These are phyloP conservation scores for Trichoderma arundinaceum DNA, from an alignment of 2,329 filamentous ascomycete species.

Conservation along the genomic window DNA sequence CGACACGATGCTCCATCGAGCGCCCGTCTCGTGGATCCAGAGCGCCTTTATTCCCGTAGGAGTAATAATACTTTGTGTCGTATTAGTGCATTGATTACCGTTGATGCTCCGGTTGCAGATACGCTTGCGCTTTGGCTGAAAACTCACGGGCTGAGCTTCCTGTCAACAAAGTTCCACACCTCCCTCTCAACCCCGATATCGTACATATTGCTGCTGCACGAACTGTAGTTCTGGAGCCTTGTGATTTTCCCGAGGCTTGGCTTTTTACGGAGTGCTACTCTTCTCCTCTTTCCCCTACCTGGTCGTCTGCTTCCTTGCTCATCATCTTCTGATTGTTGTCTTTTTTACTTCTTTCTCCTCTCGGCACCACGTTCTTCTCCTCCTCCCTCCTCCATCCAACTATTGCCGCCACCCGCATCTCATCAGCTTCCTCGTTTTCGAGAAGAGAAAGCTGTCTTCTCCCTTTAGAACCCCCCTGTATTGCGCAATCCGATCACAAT, in stretches of 20 bases:
- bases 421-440: background rate
- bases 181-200: slow-evolving; percentile 2
- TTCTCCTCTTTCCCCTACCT: background rate
- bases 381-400: background rate
- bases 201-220: slow-evolving; percentile 9
- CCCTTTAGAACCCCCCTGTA: slow-evolving; percentile 12
- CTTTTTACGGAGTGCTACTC: background rate
- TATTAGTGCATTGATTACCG: background rate
- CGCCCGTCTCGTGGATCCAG: slow-evolving; percentile 15
- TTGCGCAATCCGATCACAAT: slow-evolving; percentile 30
- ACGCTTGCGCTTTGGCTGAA: slow-evolving; percentile 2
- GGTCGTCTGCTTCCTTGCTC: background rate
- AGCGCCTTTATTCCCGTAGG: slow-evolving; percentile 20
- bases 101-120: background rate
- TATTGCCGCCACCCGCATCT: background rate
- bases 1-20: slow-evolving; percentile 23
- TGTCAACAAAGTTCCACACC: slow-evolving; percentile 22
- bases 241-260: slow-evolving; percentile 27
- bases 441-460: background rate
- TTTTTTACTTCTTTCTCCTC: background rate
- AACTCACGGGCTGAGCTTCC: background rate
- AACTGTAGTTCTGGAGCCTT: slow-evolving; percentile 1
- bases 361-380: background rate
- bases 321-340: background rate
- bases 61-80: slow-evolving; percentile 10